phyloP scores from a whole-genome alignment of 1,284 basidiomycete genomes.

The Phellopilus nigrolimitatus region DNA sequence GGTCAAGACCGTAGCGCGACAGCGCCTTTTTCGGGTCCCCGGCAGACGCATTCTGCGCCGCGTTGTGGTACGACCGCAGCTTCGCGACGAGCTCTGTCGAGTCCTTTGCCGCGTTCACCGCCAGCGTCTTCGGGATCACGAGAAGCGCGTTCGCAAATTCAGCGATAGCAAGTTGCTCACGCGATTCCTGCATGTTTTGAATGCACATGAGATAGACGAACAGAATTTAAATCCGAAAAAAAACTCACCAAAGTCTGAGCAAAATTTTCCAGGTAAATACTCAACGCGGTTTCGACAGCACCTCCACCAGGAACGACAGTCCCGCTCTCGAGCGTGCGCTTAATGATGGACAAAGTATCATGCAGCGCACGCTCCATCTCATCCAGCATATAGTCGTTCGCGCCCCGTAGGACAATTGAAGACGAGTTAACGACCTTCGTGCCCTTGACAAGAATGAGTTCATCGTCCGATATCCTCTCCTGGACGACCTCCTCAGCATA shows the following conservation, averaged over 20 bases:
- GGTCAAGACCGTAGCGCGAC: slow-evolving; percentile 91
- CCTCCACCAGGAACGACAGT: slow-evolving; percentile 96
- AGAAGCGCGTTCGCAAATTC: slow-evolving; percentile 94
- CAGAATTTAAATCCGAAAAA: slow-evolving; percentile 6
- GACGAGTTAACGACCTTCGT: slow-evolving; percentile 94
- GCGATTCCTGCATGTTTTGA: slow-evolving; percentile 66
- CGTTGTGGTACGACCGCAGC: slow-evolving; percentile 94
- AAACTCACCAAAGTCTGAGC: slow-evolving; percentile 86
- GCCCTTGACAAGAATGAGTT: slow-evolving; percentile 95
- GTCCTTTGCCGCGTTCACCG: slow-evolving; percentile 98
- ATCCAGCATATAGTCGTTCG: slow-evolving; percentile 99
- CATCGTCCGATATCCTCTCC: slow-evolving; percentile 97
- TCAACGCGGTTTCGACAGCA: slow-evolving; percentile 94
- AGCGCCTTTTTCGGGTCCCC: slow-evolving; percentile 96
- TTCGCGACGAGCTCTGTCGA: slow-evolving; percentile 98
- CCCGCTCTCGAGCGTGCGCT: slow-evolving; percentile 95
- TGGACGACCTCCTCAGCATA: slow-evolving; percentile 94
- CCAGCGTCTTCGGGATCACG: slow-evolving; percentile 94
- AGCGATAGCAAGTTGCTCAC: slow-evolving; percentile 98
- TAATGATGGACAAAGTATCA: slow-evolving; percentile 93
- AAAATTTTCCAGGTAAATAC: slow-evolving; percentile 99
- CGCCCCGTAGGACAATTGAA: slow-evolving; percentile 92
- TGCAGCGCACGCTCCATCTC: slow-evolving; percentile 99
- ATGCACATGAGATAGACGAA: slow-evolving; percentile 19
- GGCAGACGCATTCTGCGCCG: slow-evolving; percentile 86